Evolutionary conservation across 768 basidiomycete genomes (phyloP), one percentile per base, ranked within the genome.

Genomic region (Russula foetens): DNA sequence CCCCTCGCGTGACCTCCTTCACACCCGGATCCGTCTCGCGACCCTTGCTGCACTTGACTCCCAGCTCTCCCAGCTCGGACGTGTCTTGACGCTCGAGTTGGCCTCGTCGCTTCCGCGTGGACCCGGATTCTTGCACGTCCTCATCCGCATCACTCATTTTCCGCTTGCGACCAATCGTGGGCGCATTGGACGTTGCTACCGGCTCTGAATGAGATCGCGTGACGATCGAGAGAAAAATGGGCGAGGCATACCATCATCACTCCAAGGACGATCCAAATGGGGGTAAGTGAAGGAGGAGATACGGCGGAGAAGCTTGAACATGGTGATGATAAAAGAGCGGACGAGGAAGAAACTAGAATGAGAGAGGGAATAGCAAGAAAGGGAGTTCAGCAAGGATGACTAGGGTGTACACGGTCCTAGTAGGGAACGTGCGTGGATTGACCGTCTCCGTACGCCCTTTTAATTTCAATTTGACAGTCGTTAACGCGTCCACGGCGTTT

Each of bases 201-300:
- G 52, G 49, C 24, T 35, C 14, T 44, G 15, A 11, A 26, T 53
- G 31, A 63, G 58, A 64, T 51, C 31, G n/a, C 14, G 54, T 39
- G 28, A 43, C 64, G 28, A 52, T 38, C 31, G 33, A 54, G 49
- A 47, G 47, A 53, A 54, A 55, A 62, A 53, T 52, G 39, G 33
- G 38, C 6, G 14, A 43, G 51, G 49, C 59, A 48, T 29, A 76
- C 87, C 83, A 70, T 90, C 87, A 57, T 90, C 86, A 66, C 79
- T 79, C 88, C 88, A 89, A 35, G 86, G 85, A 60, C 85, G 77
- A 71, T 89, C 88, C 26, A 84, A 80, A 55, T 87, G 81, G 28
- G 84, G 83, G 66, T 88, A 81, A 23, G 88, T 77, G 15, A 84
- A 83, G 67, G 80, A 77, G 0, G 88, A 89, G 62, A 89, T 83